Conservation (phyloP, 2,329 filamentous ascomycete genomes). For the Ascocoryne sarcoides region DNA sequence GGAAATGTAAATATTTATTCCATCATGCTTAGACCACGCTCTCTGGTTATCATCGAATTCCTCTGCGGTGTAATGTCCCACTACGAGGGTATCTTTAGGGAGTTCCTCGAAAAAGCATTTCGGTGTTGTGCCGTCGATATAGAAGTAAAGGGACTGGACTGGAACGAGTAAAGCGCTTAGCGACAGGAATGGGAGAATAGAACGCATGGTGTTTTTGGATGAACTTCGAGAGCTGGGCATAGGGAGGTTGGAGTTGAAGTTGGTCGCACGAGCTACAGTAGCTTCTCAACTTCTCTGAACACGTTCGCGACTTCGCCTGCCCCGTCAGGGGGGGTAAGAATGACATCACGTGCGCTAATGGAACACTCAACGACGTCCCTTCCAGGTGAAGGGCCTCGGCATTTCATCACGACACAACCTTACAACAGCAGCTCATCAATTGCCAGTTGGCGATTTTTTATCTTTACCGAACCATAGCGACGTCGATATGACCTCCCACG, state of each 20-base stretch:
- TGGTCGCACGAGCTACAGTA: constrained; percentile 13
- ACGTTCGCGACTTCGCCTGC: constrained; percentile 8
- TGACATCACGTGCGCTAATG: too few species aligned
- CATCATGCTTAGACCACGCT: constrained; percentile 63
- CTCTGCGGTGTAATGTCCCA: constrained; percentile 83
- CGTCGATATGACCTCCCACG: constrained; percentile 59
- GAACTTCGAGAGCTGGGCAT: too few species aligned
- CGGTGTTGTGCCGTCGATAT: constrained; percentile 72
- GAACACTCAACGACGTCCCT: too few species aligned
- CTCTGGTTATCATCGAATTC: constrained; percentile 67
- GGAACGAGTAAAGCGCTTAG: constrained; percentile 50
- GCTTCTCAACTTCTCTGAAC: too few species aligned
- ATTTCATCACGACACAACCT: constrained; percentile 1
- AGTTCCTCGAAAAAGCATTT: constrained; percentile 99
- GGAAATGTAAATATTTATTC: constrained; percentile 77
- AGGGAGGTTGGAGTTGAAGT: too few species aligned
- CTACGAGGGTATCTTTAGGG: constrained; percentile 92
- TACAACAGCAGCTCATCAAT: background rate
- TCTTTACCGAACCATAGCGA: background rate
- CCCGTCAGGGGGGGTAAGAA: too few species aligned
- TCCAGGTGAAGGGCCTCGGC: too few species aligned
- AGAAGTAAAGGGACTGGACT: constrained; percentile 88
- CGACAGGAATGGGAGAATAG: constrained; percentile 56
- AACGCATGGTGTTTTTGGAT: constrained; percentile 46
- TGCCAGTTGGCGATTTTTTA: background rate